Percentiles rank a stretch among this genome's conserved stretches.
These are phyloP conservation scores for Phtheirospermum japonicum DNA, from an alignment of 257 asterid genomes.

Conservation along the genomic window DNA sequence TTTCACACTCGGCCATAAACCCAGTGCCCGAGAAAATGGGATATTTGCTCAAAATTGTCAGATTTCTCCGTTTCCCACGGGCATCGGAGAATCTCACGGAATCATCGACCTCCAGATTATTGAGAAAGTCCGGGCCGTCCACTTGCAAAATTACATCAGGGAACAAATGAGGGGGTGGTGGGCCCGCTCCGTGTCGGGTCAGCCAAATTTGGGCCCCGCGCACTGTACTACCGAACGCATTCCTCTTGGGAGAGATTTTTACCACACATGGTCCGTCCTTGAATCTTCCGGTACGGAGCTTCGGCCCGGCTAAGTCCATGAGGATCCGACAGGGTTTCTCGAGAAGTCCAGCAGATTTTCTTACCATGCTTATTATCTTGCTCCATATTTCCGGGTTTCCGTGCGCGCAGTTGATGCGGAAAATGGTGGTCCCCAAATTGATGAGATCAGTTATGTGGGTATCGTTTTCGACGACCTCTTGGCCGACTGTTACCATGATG, in stretches of 20 bases:
- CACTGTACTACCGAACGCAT: constrained; percentile 46
- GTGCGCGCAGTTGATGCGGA: constrained; percentile 79
- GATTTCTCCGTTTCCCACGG: constrained; percentile 48
- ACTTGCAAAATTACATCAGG: constrained; percentile 54
- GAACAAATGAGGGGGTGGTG: constrained; percentile 62
- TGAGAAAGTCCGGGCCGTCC: constrained; percentile 51
- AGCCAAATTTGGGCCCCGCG: constrained; percentile 62
- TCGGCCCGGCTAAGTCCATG: constrained; percentile 86
- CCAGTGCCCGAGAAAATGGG: constrained; percentile 62
- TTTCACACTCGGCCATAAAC: constrained; percentile 56
- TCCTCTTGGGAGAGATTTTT: constrained; percentile 61
- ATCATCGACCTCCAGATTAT: constrained; percentile 41
- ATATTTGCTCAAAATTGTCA: constrained; percentile 49
- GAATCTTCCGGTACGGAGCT: constrained; percentile 69
- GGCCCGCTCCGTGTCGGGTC: constrained; percentile 47
- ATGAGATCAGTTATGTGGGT: constrained; percentile 46
- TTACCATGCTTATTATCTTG: constrained; percentile 49
- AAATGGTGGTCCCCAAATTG: constrained; percentile 53
- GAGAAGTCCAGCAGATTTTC: constrained; percentile 46
- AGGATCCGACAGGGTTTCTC: constrained; percentile 73
- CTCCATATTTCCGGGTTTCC: constrained; percentile 60
- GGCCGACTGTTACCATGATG: constrained; percentile 73
- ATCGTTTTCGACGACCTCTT: constrained; percentile 53
- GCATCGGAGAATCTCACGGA: constrained; percentile 55
- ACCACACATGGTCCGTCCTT: constrained; percentile 58